Evolutionary conservation across 2,329 filamentous ascomycete genomes (phyloP), one percentile per base, ranked within the genome.

Genomic region (Claviceps sorghi): DNA sequence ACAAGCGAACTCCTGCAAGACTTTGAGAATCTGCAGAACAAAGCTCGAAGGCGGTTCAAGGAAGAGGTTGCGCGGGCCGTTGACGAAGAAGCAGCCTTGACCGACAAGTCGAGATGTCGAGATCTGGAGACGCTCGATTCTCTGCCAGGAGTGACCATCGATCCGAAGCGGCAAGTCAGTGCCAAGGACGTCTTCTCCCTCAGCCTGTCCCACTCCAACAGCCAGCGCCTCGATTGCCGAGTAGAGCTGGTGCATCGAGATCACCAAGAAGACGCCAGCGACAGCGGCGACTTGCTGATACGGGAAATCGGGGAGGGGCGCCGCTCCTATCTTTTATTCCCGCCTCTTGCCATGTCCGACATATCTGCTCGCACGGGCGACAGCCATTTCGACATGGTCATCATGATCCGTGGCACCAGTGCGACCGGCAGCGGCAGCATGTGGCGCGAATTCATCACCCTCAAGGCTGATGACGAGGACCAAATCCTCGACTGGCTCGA

Each of bases 181-280:
- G 90, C 91, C 46, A 84, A 95, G 61, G 93, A 98, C 65, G 82
- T 85, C 59, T 98, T 98, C 65, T 84, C 86, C 53, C 75, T 98
- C 59, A 84, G 90, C 55, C 69, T 98, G 15, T 76, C 79, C 49
- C 93, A 98, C 66, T 95, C 91, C 1, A 95, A 80, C 61, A 90
- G 91, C 2, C 91, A 97, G 64, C 77, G 89, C 55, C 76, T 98
- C 45, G 88, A 88, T 60, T 96, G 93, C 63, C 86, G 86, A 59
- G 80, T 95, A 17, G 93, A 98, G 65, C 65, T 98, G 32, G 76
- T 97, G 15, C 78, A 91, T 57, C 81, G 93, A 62, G 91, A 97
- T 62, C 88, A 88, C 59, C 74, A 81, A 26, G 74, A 77, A n/a
- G 78, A 79, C 48, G 74, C 78, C 38, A 78, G 78, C 3, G 79